Percentiles rank a stretch among this genome's conserved stretches.
Evolutionary conservation across 1,284 basidiomycete species (phyloP).

Genomic region (Peniophora sp.): DNA sequence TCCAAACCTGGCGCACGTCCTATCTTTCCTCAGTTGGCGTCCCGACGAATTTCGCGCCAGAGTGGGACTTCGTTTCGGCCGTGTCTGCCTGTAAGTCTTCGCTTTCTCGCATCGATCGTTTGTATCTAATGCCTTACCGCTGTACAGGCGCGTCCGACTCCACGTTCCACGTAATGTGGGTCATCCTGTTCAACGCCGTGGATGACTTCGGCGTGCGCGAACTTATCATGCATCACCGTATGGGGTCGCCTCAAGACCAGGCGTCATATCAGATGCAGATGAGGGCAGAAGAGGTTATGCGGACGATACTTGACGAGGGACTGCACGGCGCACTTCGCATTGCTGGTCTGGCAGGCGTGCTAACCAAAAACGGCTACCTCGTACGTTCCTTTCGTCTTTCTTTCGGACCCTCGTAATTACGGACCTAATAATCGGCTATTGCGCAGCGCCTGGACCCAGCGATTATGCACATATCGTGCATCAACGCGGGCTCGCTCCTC

Average conservation of each 20-base stretch:
- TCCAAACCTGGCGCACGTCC: slow-evolving; percentile 69
- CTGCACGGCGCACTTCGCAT: slow-evolving; percentile 81
- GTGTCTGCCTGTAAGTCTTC: slow-evolving; percentile 55
- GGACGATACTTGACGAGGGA: slow-evolving; percentile 72
- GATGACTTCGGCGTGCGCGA: slow-evolving; percentile 82
- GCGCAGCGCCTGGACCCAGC: slow-evolving; percentile 68
- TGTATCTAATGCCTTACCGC: not conserved
- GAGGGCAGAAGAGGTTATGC: slow-evolving; percentile 45
- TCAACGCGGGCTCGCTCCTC: slow-evolving; percentile 76
- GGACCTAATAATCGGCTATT: not conserved
- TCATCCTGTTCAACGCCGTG: slow-evolving; percentile 68
- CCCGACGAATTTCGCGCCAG: slow-evolving; percentile 71
- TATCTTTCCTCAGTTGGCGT: slow-evolving; percentile 78
- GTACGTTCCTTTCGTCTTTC: slow-evolving; percentile 28
- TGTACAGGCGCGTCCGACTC: slow-evolving; percentile 72
- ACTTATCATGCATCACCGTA: slow-evolving; percentile 39
- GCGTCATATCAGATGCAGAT: slow-evolving; percentile 28
- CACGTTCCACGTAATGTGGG: slow-evolving; percentile 88
- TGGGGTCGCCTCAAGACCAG: slow-evolving; percentile 12
- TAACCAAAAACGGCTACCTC: slow-evolving; percentile 80
- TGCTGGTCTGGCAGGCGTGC: slow-evolving; percentile 73
- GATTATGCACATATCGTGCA: slow-evolving; percentile 79
- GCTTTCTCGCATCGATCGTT: not conserved
- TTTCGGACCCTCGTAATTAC: not conserved
- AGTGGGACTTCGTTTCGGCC: slow-evolving; percentile 87